Evolutionary conservation across 305 asterid species (phyloP), one percentile per base, ranked within the genome.

Genomic region (Ilex paraguariensis): DNA sequence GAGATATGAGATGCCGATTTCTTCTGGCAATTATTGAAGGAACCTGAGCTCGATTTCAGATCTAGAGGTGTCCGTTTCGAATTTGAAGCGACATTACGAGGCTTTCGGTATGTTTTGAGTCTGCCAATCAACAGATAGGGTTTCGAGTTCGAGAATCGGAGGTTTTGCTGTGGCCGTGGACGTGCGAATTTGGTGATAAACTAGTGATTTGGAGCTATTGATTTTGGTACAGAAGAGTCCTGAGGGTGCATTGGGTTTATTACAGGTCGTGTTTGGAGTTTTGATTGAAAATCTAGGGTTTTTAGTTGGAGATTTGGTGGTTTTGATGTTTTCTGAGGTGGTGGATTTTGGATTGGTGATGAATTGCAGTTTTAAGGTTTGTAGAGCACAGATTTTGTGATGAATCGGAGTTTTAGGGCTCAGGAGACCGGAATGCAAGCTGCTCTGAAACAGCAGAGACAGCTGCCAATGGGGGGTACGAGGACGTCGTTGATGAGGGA

Each of bases 321-420:
- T 52, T 3, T 52, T 49, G 53, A 7, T 49, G n/a, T 52, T 52
- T 3, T 17, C 28, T 52, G 56, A 7, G 28, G 54, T 5, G 13
- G 16, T 50, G n/a, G 54, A 8, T 21, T 16, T 52, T 52, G 12
- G 28, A 7, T 14, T 59, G 33, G 54, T 62, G 65, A 42, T 14
- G 67, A 55, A 56, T 73, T 36, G 50, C 51, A 52, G 60, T 4
- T 66, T 71, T 55, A 13, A 72, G 64, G 63, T 73, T 57, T 59
- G 13, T 54, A 62, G 62, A 67, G 64, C 73, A 50, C 39, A 49
- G 51, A 67, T 64, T 51, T 44, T 76, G 87, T 40, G 72, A 89
- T 90, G 96, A 90, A 90, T 85, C 88, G 96, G 80, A 93, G 95
- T 77, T 93, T 82, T 81, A 84, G 95, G 82, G 92, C 88, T 56